phyloP scores from a whole-genome alignment of 1,284 basidiomycete species.

The Agaricales sp. region DNA sequence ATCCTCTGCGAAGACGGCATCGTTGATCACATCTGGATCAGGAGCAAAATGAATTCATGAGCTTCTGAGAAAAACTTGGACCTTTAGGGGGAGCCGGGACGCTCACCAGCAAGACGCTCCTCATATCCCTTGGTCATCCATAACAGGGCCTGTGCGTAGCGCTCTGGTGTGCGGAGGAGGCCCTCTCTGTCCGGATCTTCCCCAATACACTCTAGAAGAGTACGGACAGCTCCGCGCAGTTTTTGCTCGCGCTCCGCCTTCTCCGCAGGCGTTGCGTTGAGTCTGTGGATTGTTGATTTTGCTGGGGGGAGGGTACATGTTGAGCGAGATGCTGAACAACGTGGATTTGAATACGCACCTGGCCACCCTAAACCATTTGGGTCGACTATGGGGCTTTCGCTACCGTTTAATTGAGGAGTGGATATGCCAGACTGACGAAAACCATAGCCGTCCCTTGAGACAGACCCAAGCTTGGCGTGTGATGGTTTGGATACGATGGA shows the following conservation, averaged over 20 bases:
- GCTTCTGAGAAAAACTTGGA: slow-evolving; percentile 4
- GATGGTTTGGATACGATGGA: neutral
- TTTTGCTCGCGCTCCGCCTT: slow-evolving; percentile 64
- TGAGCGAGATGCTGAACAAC: slow-evolving; percentile 1
- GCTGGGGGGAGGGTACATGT: slow-evolving; percentile 35
- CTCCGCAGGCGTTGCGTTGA: slow-evolving; percentile 73
- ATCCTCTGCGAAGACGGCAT: slow-evolving; percentile 97
- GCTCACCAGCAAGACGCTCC: slow-evolving; percentile 76
- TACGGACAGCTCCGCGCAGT: slow-evolving; percentile 79
- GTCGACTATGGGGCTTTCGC: slow-evolving; percentile 54
- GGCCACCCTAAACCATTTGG: slow-evolving; percentile 91
- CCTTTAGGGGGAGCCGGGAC: too few species aligned
- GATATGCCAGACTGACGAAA: neutral
- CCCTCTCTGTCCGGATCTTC: slow-evolving; percentile 97
- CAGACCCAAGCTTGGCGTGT: neutral
- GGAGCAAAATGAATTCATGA: slow-evolving; percentile 3
- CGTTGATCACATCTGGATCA: slow-evolving; percentile 86
- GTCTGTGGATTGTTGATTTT: slow-evolving; percentile 80
- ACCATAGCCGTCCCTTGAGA: neutral
- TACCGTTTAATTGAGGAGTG: neutral
- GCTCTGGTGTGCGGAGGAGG: slow-evolving; percentile 82
- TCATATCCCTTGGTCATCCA: slow-evolving; percentile 99
- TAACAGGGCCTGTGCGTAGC: slow-evolving; percentile 95
- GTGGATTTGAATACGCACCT: slow-evolving; percentile 37
- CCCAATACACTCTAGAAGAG: slow-evolving; percentile 94